Base-by-base conservation (phyloP, 1,284 basidiomycete species). In the Ustilago xerochloae region DNA sequence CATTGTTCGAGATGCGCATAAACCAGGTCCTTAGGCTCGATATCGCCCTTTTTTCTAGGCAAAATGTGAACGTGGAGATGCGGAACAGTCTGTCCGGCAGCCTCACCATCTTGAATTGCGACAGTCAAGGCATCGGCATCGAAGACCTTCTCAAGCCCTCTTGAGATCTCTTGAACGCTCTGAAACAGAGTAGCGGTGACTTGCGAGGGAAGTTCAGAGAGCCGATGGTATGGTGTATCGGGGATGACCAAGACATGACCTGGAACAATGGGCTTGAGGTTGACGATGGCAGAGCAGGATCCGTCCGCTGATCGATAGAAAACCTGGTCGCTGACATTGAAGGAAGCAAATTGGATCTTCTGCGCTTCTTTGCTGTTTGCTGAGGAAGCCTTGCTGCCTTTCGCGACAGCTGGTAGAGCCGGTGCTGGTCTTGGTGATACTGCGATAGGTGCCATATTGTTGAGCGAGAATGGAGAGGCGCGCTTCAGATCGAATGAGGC, bases 61-160 rank as follows among this genome's bases (percentile, higher is more conserved):
- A 84, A 54, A 13, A 84, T 63, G 64, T 84, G 83, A 8, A 83
- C 79, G 53, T 84, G 83, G 2, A 84, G 54, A 43, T 84, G 83
- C 16, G 64, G 67, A 4, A 83, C 81, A 28, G 81, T 78, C 52
- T 82, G 77, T 1, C 75, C 79, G 7, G 81, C 80, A 7, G 64
- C 69, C 20, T 67, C 60, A 15, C 79, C 81, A 36, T 83, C 83
- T 61, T 84, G 83, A 18, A 84, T 64, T 38, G 76, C 67, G 29
- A 84, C 59, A 3, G 83, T 81, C 10, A 83, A 36, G 2, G 79
- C 79, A 15, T 77, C 75, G 9, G 78, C 79, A 18, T 67, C 61
- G 33, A 73, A 81, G 3, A 74, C 56, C 26, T 60, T 39, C 53
- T 82, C 81, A 7, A 83, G 65, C 0, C 75, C 67, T 18, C 51